Evolutionary conservation across 164 flowering plant species (phyloP).

Genomic region (Umbilicus rupestris): DNA sequence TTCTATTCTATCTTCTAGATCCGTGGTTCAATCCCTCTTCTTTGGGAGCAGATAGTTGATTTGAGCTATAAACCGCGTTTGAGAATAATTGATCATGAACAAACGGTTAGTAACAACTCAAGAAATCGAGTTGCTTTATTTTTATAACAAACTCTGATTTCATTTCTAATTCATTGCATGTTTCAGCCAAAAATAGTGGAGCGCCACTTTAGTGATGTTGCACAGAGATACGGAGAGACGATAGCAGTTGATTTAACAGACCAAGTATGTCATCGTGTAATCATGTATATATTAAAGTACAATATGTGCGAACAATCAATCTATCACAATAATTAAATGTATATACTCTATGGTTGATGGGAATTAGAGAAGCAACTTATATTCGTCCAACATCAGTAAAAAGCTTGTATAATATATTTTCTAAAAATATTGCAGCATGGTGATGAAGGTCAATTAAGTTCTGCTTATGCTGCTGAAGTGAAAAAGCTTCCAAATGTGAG

Average conservation of each 20-base stretch:
- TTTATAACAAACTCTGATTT: background rate
- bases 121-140: background rate
- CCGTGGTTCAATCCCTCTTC: constrained; percentile 95
- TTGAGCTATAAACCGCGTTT: constrained; percentile 90
- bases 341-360: background rate
- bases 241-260: constrained; percentile 74
- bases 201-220: constrained; percentile 78
- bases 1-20: constrained; percentile 34
- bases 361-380: background rate
- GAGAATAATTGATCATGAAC: constrained; percentile 54
- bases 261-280: constrained; percentile 33
- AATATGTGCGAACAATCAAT: background rate
- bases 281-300: background rate
- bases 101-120: constrained; percentile 41
- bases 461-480: constrained; percentile 70
- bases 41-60: constrained; percentile 99
- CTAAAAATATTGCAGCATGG: constrained; percentile 51
- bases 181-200: constrained; percentile 71
- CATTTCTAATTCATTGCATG: background rate
- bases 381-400: background rate
- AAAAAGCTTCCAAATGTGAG: constrained; percentile 67
- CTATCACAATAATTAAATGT: background rate
- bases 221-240: constrained; percentile 75
- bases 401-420: background rate
- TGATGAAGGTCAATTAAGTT: constrained; percentile 79